Conservation (phyloP, 768 basidiomycete species). For the Termitomyces sp. region DNA sequence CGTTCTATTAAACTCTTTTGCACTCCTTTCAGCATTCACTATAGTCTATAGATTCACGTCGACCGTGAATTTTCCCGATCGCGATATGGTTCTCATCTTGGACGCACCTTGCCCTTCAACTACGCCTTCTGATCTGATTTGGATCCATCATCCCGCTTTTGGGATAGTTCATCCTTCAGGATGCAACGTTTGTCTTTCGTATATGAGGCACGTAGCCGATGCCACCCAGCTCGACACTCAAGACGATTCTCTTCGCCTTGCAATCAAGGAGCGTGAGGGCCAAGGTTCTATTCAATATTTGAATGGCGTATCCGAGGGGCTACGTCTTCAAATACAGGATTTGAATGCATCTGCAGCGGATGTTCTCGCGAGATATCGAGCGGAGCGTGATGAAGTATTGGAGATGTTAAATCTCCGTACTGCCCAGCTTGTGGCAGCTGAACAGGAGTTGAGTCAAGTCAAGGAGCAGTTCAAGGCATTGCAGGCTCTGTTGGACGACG, state of each 20-base stretch:
- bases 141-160: constrained; percentile 13
- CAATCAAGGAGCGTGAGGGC: constrained; percentile 12
- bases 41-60: background rate
- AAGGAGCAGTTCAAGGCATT: constrained; percentile 20
- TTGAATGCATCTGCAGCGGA: constrained; percentile 4
- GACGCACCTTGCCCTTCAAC: background rate
- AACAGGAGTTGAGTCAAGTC: constrained; percentile 16
- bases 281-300: constrained; percentile 10
- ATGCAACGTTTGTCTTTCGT: constrained; percentile 10
- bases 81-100: background rate
- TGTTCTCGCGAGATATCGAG: constrained; percentile 11
- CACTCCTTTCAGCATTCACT: background rate
- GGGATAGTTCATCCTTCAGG: constrained; percentile 14
- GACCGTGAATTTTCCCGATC: background rate
- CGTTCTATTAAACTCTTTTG: background rate
- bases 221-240: constrained; percentile 3
- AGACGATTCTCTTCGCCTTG: constrained; percentile 8
- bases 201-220: constrained; percentile 14
- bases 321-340: constrained; percentile 6
- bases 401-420: constrained; percentile 6
- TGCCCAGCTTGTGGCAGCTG: constrained; percentile 11
- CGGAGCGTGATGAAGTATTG: constrained; percentile 19
- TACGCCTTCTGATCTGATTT: constrained; percentile 2
- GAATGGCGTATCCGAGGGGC: constrained; percentile 14
- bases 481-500: background rate